phyloP scores from a whole-genome alignment of 345 rosid genomes.

The Murraya paniculata region DNA sequence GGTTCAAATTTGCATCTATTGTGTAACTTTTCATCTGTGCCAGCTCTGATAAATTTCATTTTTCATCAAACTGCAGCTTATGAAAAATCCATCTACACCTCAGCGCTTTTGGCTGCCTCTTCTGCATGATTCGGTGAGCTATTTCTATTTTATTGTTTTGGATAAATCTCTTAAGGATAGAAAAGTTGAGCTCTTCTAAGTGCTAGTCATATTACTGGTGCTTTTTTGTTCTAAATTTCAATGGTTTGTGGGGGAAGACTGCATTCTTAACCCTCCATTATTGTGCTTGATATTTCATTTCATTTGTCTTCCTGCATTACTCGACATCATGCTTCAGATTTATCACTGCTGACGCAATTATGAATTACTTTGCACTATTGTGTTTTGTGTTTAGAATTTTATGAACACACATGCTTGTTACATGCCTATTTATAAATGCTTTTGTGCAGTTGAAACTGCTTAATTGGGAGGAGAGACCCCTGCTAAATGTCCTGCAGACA shows the following conservation, averaged over 20 bases:
- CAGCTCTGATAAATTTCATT: neutral
- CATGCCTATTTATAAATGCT: neutral
- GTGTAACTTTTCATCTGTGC: neutral
- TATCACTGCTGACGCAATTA: neutral
- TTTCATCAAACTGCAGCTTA: constrained; percentile 56
- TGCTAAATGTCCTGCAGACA: constrained; percentile 64
- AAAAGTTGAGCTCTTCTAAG: constrained; percentile 1
- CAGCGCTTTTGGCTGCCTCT: constrained; percentile 91
- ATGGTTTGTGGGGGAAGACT: neutral
- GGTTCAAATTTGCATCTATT: neutral
- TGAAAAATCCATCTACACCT: constrained; percentile 89
- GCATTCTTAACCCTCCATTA: neutral
- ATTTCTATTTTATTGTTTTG: neutral
- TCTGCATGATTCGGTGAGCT: constrained; percentile 79
- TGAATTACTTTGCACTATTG: neutral
- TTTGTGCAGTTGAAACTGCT: constrained; percentile 71
- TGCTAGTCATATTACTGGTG: neutral
- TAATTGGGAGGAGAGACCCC: constrained; percentile 65
- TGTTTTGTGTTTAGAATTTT: neutral
- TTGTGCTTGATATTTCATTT: neutral
- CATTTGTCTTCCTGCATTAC: neutral
- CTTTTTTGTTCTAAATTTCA: too few species aligned
- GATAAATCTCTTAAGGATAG: neutral
- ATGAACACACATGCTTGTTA: neutral
- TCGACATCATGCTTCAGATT: neutral